A percentile compares a stretch with the other conserved stretches of the same genome.
Conservation (phyloP, 495 filamentous ascomycete species). For the Trichoderma reesei region DNA sequence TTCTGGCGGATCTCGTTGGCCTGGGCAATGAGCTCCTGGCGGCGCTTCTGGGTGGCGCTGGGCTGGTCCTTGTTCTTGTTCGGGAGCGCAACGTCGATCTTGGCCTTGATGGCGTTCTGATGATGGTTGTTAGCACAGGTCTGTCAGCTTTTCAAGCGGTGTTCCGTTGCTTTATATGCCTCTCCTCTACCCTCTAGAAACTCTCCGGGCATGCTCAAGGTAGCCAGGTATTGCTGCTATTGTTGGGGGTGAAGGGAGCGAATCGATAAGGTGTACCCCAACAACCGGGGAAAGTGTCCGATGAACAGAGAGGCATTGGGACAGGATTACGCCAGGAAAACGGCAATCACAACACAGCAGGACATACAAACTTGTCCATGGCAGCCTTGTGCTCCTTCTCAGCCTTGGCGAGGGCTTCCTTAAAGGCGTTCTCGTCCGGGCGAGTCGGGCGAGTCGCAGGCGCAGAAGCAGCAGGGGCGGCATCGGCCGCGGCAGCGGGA, state of each 20-base stretch:
- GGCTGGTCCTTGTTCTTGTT: constrained; percentile 59
- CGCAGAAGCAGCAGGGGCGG: too few species aligned
- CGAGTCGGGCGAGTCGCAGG: constrained; percentile 52
- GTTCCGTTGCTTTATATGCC: background rate
- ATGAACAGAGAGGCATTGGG: background rate
- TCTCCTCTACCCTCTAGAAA: background rate
- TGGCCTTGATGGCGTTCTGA: constrained; percentile 74
- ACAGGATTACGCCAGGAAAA: background rate
- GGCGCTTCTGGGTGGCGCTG: constrained; percentile 61
- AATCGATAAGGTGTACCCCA: too few species aligned
- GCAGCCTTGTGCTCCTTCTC: constrained; percentile 73
- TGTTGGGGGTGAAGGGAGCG: too few species aligned
- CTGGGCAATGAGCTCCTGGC: constrained; percentile 70
- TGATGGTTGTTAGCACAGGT: background rate
- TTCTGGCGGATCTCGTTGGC: constrained; percentile 63
- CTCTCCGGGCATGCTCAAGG: background rate
- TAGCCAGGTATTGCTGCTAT: too few species aligned
- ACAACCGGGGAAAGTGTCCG: too few species aligned
- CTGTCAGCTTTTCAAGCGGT: background rate
- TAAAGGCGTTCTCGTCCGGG: constrained; percentile 62
- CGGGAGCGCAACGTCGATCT: constrained; percentile 68
- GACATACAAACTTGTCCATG: constrained; percentile 68
- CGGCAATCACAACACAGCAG: background rate
- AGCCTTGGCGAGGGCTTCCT: constrained; percentile 60
- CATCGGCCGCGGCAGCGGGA: constrained; percentile 18